phyloP scores from a whole-genome alignment of 2,329 filamentous ascomycete species.

The Zarea fungicola region DNA sequence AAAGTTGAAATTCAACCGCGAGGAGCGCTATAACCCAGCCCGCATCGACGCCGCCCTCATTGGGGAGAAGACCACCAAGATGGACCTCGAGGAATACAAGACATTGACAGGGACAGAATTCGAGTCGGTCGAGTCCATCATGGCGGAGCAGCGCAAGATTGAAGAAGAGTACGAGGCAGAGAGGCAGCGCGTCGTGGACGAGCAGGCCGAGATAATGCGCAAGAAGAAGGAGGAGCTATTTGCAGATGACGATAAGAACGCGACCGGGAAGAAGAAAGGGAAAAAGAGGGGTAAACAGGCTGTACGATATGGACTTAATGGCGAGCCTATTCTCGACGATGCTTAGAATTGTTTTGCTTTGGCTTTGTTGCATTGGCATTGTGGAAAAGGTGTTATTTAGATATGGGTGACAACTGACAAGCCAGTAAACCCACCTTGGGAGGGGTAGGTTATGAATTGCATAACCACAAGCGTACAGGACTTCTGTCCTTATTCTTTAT shows the following conservation, averaged over 20 bases:
- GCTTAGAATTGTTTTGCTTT: slow-evolving; percentile 13
- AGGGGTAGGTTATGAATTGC: neutral
- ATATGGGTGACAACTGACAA: neutral
- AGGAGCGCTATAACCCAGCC: slow-evolving; percentile 62
- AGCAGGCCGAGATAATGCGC: slow-evolving; percentile 42
- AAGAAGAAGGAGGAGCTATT: slow-evolving; percentile 46
- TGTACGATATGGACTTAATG: slow-evolving; percentile 32
- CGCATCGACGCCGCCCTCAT: slow-evolving; percentile 61
- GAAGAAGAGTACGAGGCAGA: slow-evolving; percentile 42
- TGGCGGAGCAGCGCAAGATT: slow-evolving; percentile 47
- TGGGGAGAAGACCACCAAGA: slow-evolving; percentile 51
- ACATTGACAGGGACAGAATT: slow-evolving; percentile 48
- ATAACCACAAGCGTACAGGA: neutral
- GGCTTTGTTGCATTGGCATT: neutral
- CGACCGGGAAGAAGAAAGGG: slow-evolving; percentile 27
- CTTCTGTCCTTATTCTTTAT: too few relatives aligned
- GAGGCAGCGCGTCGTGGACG: slow-evolving; percentile 38
- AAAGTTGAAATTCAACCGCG: slow-evolving; percentile 78
- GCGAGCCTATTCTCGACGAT: slow-evolving; percentile 28
- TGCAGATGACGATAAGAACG: slow-evolving; percentile 32
- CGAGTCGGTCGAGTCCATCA: slow-evolving; percentile 49
- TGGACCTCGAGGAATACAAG: slow-evolving; percentile 58
- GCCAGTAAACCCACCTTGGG: neutral
- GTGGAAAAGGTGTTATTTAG: neutral
- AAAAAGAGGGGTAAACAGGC: slow-evolving; percentile 28